Conservation (phyloP, 352 stramenopile genomes). For the Phytophthora hibernalis region DNA sequence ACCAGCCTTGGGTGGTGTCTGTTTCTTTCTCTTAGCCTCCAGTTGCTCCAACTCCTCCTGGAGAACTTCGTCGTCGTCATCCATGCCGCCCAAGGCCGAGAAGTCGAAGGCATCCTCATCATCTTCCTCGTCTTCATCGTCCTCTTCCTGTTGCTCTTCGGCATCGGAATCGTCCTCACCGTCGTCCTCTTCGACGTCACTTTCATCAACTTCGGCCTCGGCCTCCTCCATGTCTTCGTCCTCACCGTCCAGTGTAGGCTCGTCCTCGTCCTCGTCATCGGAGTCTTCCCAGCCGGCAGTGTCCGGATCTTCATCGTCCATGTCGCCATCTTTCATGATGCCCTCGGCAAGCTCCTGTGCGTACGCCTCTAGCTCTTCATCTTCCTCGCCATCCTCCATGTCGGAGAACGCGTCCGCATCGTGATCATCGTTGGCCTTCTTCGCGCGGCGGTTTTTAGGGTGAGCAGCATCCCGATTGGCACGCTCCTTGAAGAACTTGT, state of each 20-base stretch:
- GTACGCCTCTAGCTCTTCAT: slow-evolving; percentile 89
- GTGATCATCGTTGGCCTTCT: slow-evolving; percentile 40
- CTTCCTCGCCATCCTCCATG: slow-evolving; percentile 62
- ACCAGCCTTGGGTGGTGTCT: slow-evolving; percentile 49
- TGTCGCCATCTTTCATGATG: slow-evolving; percentile 86
- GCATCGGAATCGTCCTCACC: slow-evolving; percentile 49
- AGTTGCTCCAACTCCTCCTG: slow-evolving; percentile 47
- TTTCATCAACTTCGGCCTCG: slow-evolving; percentile 42
- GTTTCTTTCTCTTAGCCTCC: slow-evolving; percentile 59
- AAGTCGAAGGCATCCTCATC: slow-evolving; percentile 55
- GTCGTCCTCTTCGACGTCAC: slow-evolving; percentile 44
- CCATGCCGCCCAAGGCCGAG: slow-evolving; percentile 50
- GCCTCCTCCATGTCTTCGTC: slow-evolving; percentile 54
- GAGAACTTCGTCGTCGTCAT: slow-evolving; percentile 53
- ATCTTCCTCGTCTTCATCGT: slow-evolving; percentile 42
- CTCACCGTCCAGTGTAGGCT: slow-evolving; percentile 58
- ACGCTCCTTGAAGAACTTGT: slow-evolving; percentile 94
- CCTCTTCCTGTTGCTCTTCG: slow-evolving; percentile 39
- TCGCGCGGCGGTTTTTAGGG: slow-evolving; percentile 38
- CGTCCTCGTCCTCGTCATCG: slow-evolving; percentile 54
- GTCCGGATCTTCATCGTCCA: slow-evolving; percentile 83
- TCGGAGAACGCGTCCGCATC: slow-evolving; percentile 69
- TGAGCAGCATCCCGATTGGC: slow-evolving; percentile 53
- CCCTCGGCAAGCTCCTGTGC: slow-evolving; percentile 89
- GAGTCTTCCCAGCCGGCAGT: slow-evolving; percentile 73